Evolutionary conservation across 148 eudicot genomes (phyloP).

Genomic region (Simmondsia chinensis): DNA sequence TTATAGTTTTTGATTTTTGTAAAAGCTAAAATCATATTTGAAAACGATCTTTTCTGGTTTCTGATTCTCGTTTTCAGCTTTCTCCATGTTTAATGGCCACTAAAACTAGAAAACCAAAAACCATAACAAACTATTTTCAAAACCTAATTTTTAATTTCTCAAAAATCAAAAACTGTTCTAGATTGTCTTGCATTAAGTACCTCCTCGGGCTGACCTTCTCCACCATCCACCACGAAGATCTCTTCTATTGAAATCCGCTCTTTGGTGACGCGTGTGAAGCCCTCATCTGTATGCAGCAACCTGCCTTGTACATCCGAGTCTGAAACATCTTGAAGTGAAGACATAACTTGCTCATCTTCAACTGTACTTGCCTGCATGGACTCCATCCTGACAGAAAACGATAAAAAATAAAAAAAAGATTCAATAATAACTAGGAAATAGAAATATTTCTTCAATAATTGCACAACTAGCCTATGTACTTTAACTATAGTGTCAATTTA

Average conservation of each 20-base stretch:
- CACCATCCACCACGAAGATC: constrained; percentile 4
- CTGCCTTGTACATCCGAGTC: constrained; percentile 4
- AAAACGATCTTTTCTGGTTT: too few relatives aligned
- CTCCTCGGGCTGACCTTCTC: constrained; percentile 10
- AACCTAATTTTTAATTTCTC: background rate
- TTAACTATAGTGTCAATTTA: too few relatives aligned
- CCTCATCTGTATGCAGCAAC: constrained; percentile 8
- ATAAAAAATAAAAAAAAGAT: background rate
- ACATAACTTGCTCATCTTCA: constrained; percentile 7
- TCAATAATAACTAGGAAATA: constrained; percentile 1
- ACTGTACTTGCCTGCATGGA: constrained; percentile 1
- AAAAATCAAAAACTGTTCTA: background rate
- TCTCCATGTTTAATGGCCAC: too few relatives aligned
- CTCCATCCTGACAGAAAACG: constrained; percentile 8
- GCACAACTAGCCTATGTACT: too few relatives aligned
- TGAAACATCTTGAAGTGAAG: constrained; percentile 2
- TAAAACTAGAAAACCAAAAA: too few relatives aligned
- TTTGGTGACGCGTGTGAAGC: constrained; percentile 8
- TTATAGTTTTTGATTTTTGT: too few relatives aligned
- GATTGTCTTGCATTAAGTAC: too few relatives aligned
- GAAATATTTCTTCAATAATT: background rate
- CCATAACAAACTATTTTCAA: too few relatives aligned
- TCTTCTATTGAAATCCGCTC: constrained; percentile 18
- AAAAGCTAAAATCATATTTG: too few relatives aligned
- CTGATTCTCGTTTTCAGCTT: too few relatives aligned